A percentile compares a stretch with the other conserved stretches of the same genome.
These are phyloP conservation scores for Apodospora peruviana DNA, from an alignment of 495 filamentous ascomycete species.

Conservation along the genomic window DNA sequence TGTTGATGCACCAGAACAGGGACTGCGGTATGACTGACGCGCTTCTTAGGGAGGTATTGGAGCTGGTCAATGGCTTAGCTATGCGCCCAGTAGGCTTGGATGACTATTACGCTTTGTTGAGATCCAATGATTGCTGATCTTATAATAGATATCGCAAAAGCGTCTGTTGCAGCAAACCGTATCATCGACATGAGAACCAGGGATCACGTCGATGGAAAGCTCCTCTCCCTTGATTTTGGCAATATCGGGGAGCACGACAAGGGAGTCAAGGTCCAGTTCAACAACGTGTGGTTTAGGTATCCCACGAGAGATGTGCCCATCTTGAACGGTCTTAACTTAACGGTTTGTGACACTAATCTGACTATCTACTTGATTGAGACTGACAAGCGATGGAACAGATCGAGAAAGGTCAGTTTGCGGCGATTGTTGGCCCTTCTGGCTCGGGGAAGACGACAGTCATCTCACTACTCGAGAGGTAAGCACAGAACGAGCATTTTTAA, in stretches of 20 bases:
- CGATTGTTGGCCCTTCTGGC: conserved; percentile 56
- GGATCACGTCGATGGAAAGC: conserved; percentile 19
- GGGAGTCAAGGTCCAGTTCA: conserved; percentile 50
- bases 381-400: conserved; percentile 33
- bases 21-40: conserved; percentile 1
- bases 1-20: neutral
- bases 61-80: conserved; percentile 42
- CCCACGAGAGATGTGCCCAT: conserved; percentile 47
- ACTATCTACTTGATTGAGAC: neutral
- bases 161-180: conserved; percentile 48
- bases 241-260: conserved; percentile 33
- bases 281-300: conserved; percentile 57
- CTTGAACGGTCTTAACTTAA: conserved; percentile 46
- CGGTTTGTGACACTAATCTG: conserved; percentile 19
- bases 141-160: conserved; percentile 50
- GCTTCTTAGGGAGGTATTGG: conserved; percentile 35
- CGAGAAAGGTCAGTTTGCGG: conserved; percentile 60
- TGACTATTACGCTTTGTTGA: too few species aligned
- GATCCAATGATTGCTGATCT: conserved; percentile 6
- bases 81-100: conserved; percentile 38
- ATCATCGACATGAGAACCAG: conserved; percentile 43
- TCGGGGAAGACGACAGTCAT: conserved; percentile 71
- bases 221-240: conserved; percentile 21
- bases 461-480: conserved; percentile 52
- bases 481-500: too few species aligned